Conservation (phyloP, 1,284 basidiomycete genomes). For the Ganoderma lucidum region DNA sequence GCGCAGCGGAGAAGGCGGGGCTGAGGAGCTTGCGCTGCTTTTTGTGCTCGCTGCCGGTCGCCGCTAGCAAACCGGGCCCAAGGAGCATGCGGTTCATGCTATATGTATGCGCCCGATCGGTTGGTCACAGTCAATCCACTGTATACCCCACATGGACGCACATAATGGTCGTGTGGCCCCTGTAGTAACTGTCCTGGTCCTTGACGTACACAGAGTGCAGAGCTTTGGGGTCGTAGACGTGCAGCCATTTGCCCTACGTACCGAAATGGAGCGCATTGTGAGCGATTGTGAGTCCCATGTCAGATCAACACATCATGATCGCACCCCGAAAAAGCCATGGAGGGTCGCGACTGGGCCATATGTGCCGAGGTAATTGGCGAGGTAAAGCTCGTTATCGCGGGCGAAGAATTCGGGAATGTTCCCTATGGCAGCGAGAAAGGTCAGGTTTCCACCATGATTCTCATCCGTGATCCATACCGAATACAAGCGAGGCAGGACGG, state of each 20-base stretch:
- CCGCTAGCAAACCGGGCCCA: constrained; percentile 9
- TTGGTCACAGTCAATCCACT: not conserved
- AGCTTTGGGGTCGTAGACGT: constrained; percentile 10
- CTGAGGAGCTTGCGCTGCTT: constrained; percentile 29
- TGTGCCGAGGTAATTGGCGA: not conserved
- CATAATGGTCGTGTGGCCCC: not conserved
- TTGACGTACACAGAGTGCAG: constrained; percentile 15
- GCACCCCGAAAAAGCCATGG: constrained; percentile 11
- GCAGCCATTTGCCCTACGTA: not conserved
- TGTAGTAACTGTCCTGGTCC: constrained; percentile 11
- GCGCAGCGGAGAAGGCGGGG: constrained; percentile 27
- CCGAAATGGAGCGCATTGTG: no score
- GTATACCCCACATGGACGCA: not conserved
- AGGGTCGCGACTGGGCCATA: constrained; percentile 11
- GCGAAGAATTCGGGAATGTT: constrained; percentile 12
- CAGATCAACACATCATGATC: not conserved
- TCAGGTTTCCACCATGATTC: not conserved
- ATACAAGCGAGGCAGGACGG: not conserved
- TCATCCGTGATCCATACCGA: constrained; percentile 8
- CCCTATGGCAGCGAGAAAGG: not conserved
- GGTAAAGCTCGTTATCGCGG: not conserved
- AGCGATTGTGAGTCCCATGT: no score
- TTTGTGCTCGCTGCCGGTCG: constrained; percentile 3
- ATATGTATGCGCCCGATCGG: not conserved
- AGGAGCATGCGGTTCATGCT: constrained; percentile 7